Base-by-base conservation (phyloP, 2,329 filamentous ascomycete genomes). In the Fusarium nygamai region DNA sequence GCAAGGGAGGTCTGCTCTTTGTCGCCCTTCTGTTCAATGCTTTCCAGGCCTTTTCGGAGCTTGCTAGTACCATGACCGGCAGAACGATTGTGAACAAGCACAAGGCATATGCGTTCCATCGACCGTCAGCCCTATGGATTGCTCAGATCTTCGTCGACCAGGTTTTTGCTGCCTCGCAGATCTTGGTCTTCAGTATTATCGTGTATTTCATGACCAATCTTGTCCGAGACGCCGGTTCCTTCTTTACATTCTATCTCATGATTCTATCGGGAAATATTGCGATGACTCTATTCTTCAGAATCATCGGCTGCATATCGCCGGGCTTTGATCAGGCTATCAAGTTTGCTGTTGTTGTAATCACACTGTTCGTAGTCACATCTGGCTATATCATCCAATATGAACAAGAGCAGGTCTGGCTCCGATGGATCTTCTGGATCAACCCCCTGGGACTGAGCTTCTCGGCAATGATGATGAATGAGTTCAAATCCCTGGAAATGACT, bases 321-420 rank as follows among this genome's bases (percentile, higher is more conserved):
- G 93, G 94, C 78, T 97, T 97, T 66, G 93, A 97, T 80, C 93
- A 93, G 48, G 95, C 95, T 7, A 93, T 95, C 82, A 95, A 95
- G 81, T 92, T 94, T 63, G 93, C 93, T 12, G 91, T 94, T 10
- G 87, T 94, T 2, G 88, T 94, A 16, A 94, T 97, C 73, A 95
- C 93, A 0, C 83, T 95, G n/a, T 94, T 95, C 76, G 90, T 96
- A 33, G 86, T 94, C 27, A 96, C 94, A 0, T 92, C 91, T 2
- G 94, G 94, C 8, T 97, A 96, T 82, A 84, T 97, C 47, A 96
- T 97, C 67, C 94, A 95, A 80, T 95, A 93, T 80, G 88, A 92
- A 57, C 89, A 86, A 5, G 89, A 93, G 76, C 92, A 94, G 76
- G 90, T 92, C 8, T 96, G 93, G 92, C 81, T 95, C 11, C 86